Evolutionary conservation across 495 filamentous ascomycete genomes (phyloP).

Genomic region (Hyaloscypha hepaticicola): DNA sequence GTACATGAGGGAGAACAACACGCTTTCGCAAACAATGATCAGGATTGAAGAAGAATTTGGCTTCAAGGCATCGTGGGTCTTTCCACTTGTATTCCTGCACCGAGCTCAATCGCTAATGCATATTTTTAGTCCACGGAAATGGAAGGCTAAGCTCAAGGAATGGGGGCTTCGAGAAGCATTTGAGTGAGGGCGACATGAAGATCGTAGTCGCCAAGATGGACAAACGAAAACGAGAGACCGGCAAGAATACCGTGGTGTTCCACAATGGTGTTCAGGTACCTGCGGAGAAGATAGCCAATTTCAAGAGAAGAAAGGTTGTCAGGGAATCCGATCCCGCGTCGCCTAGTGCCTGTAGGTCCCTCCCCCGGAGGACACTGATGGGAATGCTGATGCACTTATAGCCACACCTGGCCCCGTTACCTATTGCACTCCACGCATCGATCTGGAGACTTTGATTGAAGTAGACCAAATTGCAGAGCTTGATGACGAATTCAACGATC

Average conservation of each 20-base stretch:
- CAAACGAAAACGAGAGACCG: neutral
- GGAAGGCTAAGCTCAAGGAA: conserved; percentile 19
- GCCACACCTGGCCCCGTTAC: neutral
- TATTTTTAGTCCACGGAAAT: conserved; percentile 3
- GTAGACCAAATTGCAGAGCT: neutral
- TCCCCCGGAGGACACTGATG: neutral
- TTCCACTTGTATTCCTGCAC: neutral
- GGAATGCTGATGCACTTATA: neutral
- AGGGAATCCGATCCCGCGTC: neutral
- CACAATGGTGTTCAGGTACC: neutral
- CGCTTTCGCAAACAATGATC: conserved; percentile 4
- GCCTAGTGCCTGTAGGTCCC: neutral
- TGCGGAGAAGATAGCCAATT: conserved; percentile 3
- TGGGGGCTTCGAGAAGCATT: conserved; percentile 12
- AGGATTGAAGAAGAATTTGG: neutral
- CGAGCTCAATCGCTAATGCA: neutral
- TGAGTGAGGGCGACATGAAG: conserved; percentile 9
- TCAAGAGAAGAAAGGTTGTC: conserved; percentile 9
- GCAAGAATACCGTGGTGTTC: conserved; percentile 9
- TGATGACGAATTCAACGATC: neutral
- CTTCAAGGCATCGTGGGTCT: conserved; percentile 11
- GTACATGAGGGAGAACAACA: conserved; percentile 11
- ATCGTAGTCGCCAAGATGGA: conserved; percentile 7
- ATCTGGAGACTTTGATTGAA: neutral
- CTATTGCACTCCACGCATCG: neutral